Evolutionary conservation across 2,329 filamentous ascomycete species (phyloP), one percentile per base, ranked within the genome.

Genomic region (Dothistroma pini): DNA sequence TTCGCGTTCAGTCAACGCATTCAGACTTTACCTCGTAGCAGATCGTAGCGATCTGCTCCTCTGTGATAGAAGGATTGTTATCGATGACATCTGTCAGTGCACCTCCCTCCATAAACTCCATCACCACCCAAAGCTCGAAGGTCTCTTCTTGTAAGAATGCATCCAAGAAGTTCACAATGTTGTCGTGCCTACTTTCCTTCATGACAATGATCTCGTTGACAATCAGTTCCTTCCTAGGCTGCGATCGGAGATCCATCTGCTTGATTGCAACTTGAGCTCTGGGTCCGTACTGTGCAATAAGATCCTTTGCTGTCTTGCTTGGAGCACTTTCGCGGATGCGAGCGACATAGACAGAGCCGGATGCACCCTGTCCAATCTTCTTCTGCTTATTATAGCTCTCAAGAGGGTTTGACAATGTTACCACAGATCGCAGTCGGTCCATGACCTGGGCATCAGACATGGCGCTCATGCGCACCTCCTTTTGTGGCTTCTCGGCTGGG

Each of bases 171-270:
- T 99, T 99, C 77, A 99, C 95, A 80, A 99, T 99, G 77, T 99
- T 99, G 63, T 89, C 88, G 76, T 99, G 95, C 75, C 93, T 90
- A 81, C 91, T 96, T 79, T 99, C 95, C 80, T 97, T 97, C 95
- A 99, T 99, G 62, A 99, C 95, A 80, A 99, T 96, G 73, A 99
- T 99, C 74, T 99, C 95, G 76, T 99, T 99, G 57, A 99, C 95
- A 72, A 99, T 99, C 72, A 99, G 81, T 78, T 99, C 95, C 82
- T 99, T 99, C 61, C 95, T 85, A 53, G 95, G 95, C 77, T 99
- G 95, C 74, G 96, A 95, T 55, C 93, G 91, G 59, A 99, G 85
- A 79, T 99, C 95, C 95, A 99, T 99, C 79, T 99, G 95, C 81
- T 99, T 99, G 75, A 99, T 99, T 48, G 95, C 95, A 64, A 99